Evolutionary conservation across 1,139 yeast species (phyloP).

Genomic region (Fermentozyma sake): DNA sequence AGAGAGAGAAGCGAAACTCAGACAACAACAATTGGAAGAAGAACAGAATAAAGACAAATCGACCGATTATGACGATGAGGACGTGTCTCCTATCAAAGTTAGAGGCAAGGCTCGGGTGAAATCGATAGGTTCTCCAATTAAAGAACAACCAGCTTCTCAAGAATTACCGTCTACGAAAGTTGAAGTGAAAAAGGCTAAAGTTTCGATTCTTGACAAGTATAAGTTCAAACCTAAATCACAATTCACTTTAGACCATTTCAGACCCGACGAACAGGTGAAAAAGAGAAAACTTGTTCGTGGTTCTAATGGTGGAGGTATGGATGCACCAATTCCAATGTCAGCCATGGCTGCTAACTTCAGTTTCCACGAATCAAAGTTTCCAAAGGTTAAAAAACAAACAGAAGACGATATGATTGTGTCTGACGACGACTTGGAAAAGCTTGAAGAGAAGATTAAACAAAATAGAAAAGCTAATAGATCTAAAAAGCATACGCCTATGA

Average conservation of each 20-base stretch:
- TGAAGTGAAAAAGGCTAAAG: constrained; percentile 47
- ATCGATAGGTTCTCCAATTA: constrained; percentile 7
- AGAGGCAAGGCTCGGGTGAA: constrained; percentile 31
- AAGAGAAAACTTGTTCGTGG: constrained; percentile 38
- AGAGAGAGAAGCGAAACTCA: constrained; percentile 9
- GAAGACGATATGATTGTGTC: constrained; percentile 12
- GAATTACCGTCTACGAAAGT: constrained; percentile 48
- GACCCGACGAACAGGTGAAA: constrained; percentile 17
- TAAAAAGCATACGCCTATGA: constrained; percentile 23
- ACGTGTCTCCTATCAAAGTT: constrained; percentile 31
- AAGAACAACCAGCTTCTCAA: constrained; percentile 3
- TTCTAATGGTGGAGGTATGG: too few relatives aligned
- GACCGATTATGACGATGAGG: constrained; percentile 19
- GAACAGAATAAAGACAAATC: too few relatives aligned
- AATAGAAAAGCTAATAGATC: constrained; percentile 21
- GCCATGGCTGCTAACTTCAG: neutral
- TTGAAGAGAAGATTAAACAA: constrained; percentile 36
- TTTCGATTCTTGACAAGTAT: constrained; percentile 52
- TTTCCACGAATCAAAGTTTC: neutral
- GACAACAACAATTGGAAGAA: constrained; percentile 10
- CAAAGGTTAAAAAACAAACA: neutral
- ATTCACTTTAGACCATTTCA: constrained; percentile 19
- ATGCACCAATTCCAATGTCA: too few relatives aligned
- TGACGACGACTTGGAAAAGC: constrained; percentile 35
- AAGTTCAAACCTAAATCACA: constrained; percentile 27